Evolutionary conservation across 371 early-diverging fungal genomes (phyloP).

Genomic region (Batkoa obscura): DNA sequence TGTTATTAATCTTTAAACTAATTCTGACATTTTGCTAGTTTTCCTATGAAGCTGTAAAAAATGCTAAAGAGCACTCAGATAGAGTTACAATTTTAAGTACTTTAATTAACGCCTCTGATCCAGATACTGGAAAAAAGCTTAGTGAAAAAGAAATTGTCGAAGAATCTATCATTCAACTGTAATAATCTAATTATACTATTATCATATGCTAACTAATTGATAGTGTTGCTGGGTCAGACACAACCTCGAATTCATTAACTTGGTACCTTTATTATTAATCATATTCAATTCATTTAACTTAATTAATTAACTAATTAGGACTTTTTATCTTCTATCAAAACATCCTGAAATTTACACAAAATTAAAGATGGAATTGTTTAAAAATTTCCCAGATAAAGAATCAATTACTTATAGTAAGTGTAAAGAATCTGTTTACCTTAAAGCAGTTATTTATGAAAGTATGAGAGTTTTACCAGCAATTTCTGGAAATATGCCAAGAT

Average conservation of each 20-base stretch:
- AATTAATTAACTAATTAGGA: no score
- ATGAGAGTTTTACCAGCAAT: neutral
- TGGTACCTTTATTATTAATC: neutral
- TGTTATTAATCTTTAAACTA: no score
- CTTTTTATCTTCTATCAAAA: neutral
- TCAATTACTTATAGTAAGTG: neutral
- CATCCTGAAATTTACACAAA: slow-evolving; percentile 1
- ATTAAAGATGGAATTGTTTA: neutral
- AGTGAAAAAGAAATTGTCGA: neutral
- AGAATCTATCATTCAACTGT: slow-evolving; percentile 1
- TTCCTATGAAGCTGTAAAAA: neutral
- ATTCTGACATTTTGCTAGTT: no score
- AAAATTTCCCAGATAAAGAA: neutral
- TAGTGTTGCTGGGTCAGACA: neutral
- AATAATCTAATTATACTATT: neutral
- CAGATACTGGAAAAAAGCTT: neutral
- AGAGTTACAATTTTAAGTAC: neutral
- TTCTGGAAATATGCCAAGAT: slow-evolving; percentile 9
- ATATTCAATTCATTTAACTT: no score
- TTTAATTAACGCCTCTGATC: neutral
- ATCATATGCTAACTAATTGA: neutral
- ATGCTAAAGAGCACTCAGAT: neutral
- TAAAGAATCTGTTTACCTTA: neutral
- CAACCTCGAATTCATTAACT: neutral
- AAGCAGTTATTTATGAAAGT: slow-evolving; percentile 2